phyloP scores from a whole-genome alignment of 192 early-diverging fungal species.

The Umbelopsis sp. region DNA sequence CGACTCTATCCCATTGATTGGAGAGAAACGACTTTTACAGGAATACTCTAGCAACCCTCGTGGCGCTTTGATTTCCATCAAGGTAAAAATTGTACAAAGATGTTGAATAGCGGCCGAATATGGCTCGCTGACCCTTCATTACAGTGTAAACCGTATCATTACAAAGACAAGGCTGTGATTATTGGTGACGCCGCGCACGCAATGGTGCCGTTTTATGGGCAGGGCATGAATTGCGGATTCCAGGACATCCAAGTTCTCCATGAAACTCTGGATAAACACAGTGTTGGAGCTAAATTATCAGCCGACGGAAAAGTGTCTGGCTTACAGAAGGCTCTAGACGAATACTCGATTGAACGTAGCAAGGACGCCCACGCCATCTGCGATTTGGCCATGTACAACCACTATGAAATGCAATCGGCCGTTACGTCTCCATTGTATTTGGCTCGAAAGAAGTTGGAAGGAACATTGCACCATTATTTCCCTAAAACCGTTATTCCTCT shows the following conservation, averaged over 20 bases:
- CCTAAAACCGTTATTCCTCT: conserved; percentile 81
- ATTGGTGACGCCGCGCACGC: conserved; percentile 96
- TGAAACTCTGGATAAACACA: conserved; percentile 57
- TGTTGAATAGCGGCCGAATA: conserved; percentile 7
- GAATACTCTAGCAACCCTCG: conserved; percentile 87
- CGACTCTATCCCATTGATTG: conserved; percentile 80
- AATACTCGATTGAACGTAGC: conserved; percentile 71
- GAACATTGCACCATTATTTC: conserved; percentile 68
- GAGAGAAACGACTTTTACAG: conserved; percentile 64
- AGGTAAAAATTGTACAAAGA: conserved; percentile 47
- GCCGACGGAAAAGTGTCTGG: conserved; percentile 24
- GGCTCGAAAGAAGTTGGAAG: conserved; percentile 81
- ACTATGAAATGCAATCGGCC: conserved; percentile 89
- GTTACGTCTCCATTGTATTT: conserved; percentile 78
- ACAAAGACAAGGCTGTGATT: conserved; percentile 73
- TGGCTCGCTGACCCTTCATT: conserved; percentile 1
- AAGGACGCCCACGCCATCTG: conserved; percentile 85
- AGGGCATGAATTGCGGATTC: conserved; percentile 99
- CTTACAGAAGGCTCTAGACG: conserved; percentile 66
- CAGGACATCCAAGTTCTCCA: conserved; percentile 83
- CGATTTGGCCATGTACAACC: conserved; percentile 93
- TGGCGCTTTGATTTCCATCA: conserved; percentile 82
- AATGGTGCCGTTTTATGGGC: conserved; percentile 99
- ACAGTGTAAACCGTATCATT: conserved; percentile 83
- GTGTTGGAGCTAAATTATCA: conserved; percentile 33